phyloP scores from a whole-genome alignment of 179 eudicot species.

The Nepenthes alata region DNA sequence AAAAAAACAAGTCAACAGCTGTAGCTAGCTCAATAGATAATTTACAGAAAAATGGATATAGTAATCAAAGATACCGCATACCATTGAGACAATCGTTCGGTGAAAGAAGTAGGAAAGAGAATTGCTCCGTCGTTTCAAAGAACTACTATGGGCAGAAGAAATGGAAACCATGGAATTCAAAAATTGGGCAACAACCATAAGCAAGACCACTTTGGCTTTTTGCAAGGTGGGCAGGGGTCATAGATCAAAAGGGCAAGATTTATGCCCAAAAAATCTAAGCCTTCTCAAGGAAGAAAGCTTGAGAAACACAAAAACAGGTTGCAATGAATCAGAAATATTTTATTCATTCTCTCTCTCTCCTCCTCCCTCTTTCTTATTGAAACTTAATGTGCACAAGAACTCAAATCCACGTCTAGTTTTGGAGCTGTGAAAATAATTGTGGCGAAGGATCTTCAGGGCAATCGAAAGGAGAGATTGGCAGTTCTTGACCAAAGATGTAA shows the following conservation, averaged over 20 bases:
- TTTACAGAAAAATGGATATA: neutral
- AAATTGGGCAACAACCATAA: neutral
- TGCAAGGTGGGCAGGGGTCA: slow-evolving; percentile 19
- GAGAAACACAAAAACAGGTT: slow-evolving; percentile 17
- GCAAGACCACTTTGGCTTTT: slow-evolving; percentile 8
- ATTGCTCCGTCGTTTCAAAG: slow-evolving; percentile 14
- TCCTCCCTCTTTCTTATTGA: too few relatives aligned
- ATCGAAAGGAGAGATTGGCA: slow-evolving; percentile 14
- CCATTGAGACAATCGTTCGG: slow-evolving; percentile 20
- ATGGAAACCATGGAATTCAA: slow-evolving; percentile 13
- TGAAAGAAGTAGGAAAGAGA: slow-evolving; percentile 9
- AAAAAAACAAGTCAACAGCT: neutral
- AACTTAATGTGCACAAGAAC: slow-evolving; percentile 7
- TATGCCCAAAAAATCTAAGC: slow-evolving; percentile 10
- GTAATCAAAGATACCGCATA: slow-evolving; percentile 13
- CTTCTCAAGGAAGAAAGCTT: slow-evolving; percentile 15
- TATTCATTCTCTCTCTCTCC: neutral
- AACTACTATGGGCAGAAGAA: slow-evolving; percentile 9
- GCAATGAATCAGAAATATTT: slow-evolving; percentile 19
- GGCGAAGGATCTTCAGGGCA: slow-evolving; percentile 4
- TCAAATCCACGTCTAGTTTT: slow-evolving; percentile 3
- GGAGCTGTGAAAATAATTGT: slow-evolving; percentile 7
- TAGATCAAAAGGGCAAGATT: slow-evolving; percentile 19
- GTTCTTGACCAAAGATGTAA: slow-evolving; percentile 37
- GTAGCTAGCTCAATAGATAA: slow-evolving; percentile 1